Evolutionary conservation across 176 grass and related monocot genomes (phyloP), one percentile per base, ranked within the genome.

Genomic region (Oryza nivara): DNA sequence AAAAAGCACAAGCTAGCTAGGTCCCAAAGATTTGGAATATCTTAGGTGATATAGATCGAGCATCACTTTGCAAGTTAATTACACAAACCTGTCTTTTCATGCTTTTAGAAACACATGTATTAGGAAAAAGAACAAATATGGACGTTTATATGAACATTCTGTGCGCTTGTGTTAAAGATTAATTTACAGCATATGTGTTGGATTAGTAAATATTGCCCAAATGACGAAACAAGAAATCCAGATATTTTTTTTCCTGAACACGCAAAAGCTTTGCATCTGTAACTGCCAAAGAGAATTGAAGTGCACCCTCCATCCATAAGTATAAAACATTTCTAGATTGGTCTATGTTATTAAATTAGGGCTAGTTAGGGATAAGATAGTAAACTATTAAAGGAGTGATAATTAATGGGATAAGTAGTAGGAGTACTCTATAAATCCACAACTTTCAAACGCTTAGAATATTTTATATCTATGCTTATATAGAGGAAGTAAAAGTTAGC

Each of bases 21-120:
- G 71, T 67, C 65, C 25, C 9, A 79, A 67, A 49, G 3, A 6
- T 49, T 67, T 79, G 25, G 5, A 78, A 65, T 44, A n/a, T 76
- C 3, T 38, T 7, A 40, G 10, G 25, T 34, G 17, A 16, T 34
- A 4, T 32, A 32, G 30, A 32, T 32, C 30, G 8, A 75, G 17
- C 14, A 17, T 19, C 1, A 61, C 1, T 35, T 75, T 11, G 5
- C 47, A 35, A 19, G 19, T 75, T 54, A 75, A 20, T 30, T 54
- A 17, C 23, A 15, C 10, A 51, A 4, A 9, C 2, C n/a, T 61
- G 47, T 35, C 16, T 8, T 15, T 73, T 14, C 4, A 75, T 56
- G 49, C 7, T 1, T 51, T 32, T 74, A 11, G 17, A 54, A 54
- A 30, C 28, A 74, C 7, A 32, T 58, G 14, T 9, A 74, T 52